Evolutionary conservation across 805 yeast genomes (phyloP).

Genomic region (Schwanniomyces vanrijiae): DNA sequence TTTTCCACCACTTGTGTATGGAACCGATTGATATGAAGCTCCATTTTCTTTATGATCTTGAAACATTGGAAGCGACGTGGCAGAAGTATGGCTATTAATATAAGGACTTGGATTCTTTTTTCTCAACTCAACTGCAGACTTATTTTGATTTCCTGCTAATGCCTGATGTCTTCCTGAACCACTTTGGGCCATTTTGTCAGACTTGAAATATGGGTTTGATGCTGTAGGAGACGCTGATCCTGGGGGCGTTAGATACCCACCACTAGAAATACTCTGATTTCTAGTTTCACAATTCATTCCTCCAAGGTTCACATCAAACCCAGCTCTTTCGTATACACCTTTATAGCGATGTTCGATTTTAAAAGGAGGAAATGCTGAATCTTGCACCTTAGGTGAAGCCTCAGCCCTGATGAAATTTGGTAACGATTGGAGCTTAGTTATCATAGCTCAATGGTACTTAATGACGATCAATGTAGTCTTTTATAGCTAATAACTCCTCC

Average conservation of each 20-base stretch:
- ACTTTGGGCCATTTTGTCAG: not conserved
- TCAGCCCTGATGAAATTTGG: conserved; percentile 16
- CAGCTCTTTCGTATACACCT: conserved; percentile 81
- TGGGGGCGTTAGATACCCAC: conserved; percentile 9
- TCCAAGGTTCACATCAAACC: conserved; percentile 55
- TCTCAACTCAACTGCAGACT: not conserved
- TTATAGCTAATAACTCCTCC: not conserved
- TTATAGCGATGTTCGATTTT: conserved; percentile 59
- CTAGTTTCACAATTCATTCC: conserved; percentile 1
- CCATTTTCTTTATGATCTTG: not conserved
- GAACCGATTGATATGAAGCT: not conserved
- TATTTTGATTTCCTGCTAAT: not conserved
- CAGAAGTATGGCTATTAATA: not conserved
- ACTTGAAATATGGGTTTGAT: not conserved
- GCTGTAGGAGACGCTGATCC: conserved; percentile 8
- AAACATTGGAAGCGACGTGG: not conserved
- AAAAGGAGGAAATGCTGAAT: conserved; percentile 70
- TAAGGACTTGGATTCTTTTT: not conserved
- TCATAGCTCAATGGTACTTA: not conserved
- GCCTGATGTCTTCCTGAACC: not conserved
- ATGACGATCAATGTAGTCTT: not conserved
- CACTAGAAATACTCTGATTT: not conserved
- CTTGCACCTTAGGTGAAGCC: conserved; percentile 23
- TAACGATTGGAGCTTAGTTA: not conserved
- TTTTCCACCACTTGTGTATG: not conserved